Percentiles rank a stretch among this genome's conserved stretches.
phyloP scores from a whole-genome alignment of 2,329 filamentous ascomycete genomes.

The Fusarium sp. region DNA sequence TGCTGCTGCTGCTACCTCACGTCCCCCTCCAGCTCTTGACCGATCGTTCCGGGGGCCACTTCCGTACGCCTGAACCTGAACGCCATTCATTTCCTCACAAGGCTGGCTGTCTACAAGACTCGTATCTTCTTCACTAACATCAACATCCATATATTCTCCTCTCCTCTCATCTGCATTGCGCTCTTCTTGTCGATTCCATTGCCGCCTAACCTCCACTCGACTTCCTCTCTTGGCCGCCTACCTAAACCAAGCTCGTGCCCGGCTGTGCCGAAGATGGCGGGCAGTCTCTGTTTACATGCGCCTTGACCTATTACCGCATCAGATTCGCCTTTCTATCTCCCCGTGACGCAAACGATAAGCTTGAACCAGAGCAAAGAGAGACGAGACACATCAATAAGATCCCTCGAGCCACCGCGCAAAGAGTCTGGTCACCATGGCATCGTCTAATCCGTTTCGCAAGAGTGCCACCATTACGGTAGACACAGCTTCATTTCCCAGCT shows the following conservation, averaged over 20 bases:
- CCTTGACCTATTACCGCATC: slow-evolving; percentile 41
- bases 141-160: neutral
- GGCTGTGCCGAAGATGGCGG: slow-evolving; percentile 51
- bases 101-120: slow-evolving; percentile 21
- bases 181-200: slow-evolving; percentile 28
- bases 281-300: slow-evolving; percentile 46
- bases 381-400: slow-evolving; percentile 24
- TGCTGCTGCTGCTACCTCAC: slow-evolving; percentile 1
- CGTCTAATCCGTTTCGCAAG: slow-evolving; percentile 67
- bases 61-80: slow-evolving; percentile 25
- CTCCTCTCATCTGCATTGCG: slow-evolving; percentile 16
- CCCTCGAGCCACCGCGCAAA: slow-evolving; percentile 14
- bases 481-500: slow-evolving; percentile 24
- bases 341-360: slow-evolving; percentile 27
- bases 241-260: slow-evolving; percentile 37
- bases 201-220: slow-evolving; percentile 29
- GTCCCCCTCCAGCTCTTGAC: slow-evolving; percentile 37
- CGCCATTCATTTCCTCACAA: slow-evolving; percentile 21
- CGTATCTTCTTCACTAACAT: slow-evolving; percentile 4
- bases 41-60: slow-evolving; percentile 46
- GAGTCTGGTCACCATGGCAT: slow-evolving; percentile 48
- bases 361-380: slow-evolving; percentile 24
- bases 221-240: slow-evolving; percentile 23
- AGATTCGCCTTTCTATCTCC: slow-evolving; percentile 24
- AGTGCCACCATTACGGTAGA: slow-evolving; percentile 51